These are phyloP conservation scores for Suillus clintonianus DNA, from an alignment of 768 basidiomycete species.

Conservation along the genomic window DNA sequence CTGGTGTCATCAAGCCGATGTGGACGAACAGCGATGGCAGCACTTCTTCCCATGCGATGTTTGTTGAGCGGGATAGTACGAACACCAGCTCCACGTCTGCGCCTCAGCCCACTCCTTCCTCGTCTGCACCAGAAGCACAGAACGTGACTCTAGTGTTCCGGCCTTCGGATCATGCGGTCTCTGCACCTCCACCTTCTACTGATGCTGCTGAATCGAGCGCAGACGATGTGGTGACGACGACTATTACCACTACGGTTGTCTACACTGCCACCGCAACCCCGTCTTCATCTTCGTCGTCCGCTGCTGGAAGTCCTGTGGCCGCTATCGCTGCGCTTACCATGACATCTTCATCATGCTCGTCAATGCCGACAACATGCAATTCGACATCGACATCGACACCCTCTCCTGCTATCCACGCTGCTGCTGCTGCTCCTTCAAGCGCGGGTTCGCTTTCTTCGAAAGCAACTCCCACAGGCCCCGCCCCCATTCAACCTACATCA, in stretches of 20 bases:
- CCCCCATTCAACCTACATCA: neutral
- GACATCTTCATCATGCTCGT: neutral
- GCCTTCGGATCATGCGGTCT: constrained; percentile 36
- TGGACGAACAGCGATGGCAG: constrained; percentile 33
- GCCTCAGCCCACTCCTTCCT: constrained; percentile 8
- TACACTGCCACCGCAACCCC: constrained; percentile 9
- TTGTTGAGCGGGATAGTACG: constrained; percentile 8
- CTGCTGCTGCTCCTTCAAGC: neutral
- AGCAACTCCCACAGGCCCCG: neutral
- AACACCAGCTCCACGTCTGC: constrained; percentile 15
- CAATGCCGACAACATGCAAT: neutral
- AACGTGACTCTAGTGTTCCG: constrained; percentile 59
- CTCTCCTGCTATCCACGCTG: neutral
- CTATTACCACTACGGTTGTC: constrained; percentile 26
- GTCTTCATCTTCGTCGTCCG: constrained; percentile 13
- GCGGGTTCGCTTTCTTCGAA: neutral
- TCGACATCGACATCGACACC: neutral
- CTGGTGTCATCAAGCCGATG: constrained; percentile 55
- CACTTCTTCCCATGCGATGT: neutral
- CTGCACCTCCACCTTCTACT: constrained; percentile 8
- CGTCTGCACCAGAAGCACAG: constrained; percentile 12
- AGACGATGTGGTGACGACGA: constrained; percentile 16
- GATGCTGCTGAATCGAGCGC: neutral
- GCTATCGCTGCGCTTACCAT: neutral
- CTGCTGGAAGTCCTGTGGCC: constrained; percentile 2